A percentile compares a stretch with the other conserved stretches of the same genome.
Conservation (phyloP, 768 basidiomycete genomes). For the Hygrocybe coccinea region DNA sequence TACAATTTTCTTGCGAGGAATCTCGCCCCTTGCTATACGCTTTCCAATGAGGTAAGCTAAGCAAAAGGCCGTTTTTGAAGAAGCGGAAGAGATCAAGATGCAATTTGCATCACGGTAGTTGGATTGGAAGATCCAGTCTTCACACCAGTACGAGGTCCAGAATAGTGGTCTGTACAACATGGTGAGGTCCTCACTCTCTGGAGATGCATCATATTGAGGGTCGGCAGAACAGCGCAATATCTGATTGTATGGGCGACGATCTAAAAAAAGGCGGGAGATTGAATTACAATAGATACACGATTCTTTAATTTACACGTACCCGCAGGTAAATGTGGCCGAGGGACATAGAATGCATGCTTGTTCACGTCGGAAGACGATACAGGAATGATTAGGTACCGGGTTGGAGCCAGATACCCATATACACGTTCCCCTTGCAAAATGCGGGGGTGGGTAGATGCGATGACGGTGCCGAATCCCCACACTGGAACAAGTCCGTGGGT, state of each 20-base stretch:
- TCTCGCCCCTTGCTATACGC: slow-evolving; percentile 21
- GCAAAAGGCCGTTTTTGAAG: slow-evolving; percentile 69
- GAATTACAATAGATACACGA: neutral
- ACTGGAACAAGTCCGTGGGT: slow-evolving; percentile 65
- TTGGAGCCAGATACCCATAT: slow-evolving; percentile 60
- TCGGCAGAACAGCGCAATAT: slow-evolving; percentile 55
- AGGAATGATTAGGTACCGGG: slow-evolving; percentile 51
- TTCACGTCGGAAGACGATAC: slow-evolving; percentile 51
- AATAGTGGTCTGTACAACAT: slow-evolving; percentile 73
- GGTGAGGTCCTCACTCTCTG: slow-evolving; percentile 51
- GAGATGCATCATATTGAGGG: slow-evolving; percentile 46
- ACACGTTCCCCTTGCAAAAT: slow-evolving; percentile 54
- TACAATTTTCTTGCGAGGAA: slow-evolving; percentile 37
- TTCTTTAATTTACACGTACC: slow-evolving; percentile 32
- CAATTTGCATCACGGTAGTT: slow-evolving; percentile 44
- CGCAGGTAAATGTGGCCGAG: slow-evolving; percentile 56
- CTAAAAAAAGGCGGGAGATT: slow-evolving; percentile 22
- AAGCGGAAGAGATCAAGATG: slow-evolving; percentile 64
- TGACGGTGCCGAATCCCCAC: slow-evolving; percentile 65
- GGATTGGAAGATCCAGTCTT: slow-evolving; percentile 58
- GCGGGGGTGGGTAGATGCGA: slow-evolving; percentile 44
- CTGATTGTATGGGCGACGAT: slow-evolving; percentile 66
- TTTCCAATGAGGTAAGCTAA: slow-evolving; percentile 56
- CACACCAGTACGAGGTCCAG: slow-evolving; percentile 74
- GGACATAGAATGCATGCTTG: slow-evolving; percentile 50